These are phyloP conservation scores for Phialocephala subalpina DNA, from an alignment of 2,329 filamentous ascomycete species.

Conservation along the genomic window DNA sequence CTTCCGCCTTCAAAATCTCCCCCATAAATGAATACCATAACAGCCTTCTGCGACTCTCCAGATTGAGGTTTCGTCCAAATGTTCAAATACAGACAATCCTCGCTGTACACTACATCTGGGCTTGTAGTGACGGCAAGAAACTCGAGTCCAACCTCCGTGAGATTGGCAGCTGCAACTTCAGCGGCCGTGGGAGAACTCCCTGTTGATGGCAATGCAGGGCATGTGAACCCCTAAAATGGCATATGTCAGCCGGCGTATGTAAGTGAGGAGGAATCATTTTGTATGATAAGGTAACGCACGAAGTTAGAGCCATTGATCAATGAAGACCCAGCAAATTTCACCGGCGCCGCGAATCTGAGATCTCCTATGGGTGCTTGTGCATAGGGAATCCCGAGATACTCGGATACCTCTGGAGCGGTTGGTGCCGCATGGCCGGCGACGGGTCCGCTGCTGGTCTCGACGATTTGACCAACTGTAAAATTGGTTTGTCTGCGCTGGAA, in stretches of 20 bases:
- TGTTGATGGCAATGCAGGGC: conserved; percentile 10
- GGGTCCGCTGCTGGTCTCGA: conserved; percentile 33
- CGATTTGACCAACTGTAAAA: conserved; percentile 31
- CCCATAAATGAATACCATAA: conserved; percentile 54
- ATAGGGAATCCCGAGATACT: conserved; percentile 50
- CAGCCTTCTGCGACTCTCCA: conserved; percentile 46
- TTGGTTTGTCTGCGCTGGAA: conserved; percentile 14
- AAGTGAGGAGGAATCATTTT: neutral
- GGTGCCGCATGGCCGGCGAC: conserved; percentile 29
- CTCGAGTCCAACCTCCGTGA: conserved; percentile 33
- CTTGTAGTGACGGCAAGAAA: conserved; percentile 15
- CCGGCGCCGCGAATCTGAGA: conserved; percentile 47
- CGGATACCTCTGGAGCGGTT: conserved; percentile 33
- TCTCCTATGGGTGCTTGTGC: conserved; percentile 47
- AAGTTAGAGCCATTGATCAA: conserved; percentile 31
- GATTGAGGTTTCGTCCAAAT: conserved; percentile 45
- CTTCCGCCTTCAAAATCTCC: conserved; percentile 50
- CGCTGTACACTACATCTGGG: conserved; percentile 30
- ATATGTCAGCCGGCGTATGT: conserved; percentile 1
- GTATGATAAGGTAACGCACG: conserved; percentile 31
- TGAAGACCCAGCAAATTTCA: conserved; percentile 29
- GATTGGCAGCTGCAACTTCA: conserved; percentile 27
- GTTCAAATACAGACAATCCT: conserved; percentile 48
- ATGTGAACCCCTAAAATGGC: conserved; percentile 14
- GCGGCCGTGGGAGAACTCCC: conserved; percentile 1